A percentile compares a stretch with the other conserved stretches of the same genome.
These are phyloP conservation scores for Akanthomyces dipterigenus DNA, from an alignment of 2,329 filamentous ascomycete species.

Conservation along the genomic window DNA sequence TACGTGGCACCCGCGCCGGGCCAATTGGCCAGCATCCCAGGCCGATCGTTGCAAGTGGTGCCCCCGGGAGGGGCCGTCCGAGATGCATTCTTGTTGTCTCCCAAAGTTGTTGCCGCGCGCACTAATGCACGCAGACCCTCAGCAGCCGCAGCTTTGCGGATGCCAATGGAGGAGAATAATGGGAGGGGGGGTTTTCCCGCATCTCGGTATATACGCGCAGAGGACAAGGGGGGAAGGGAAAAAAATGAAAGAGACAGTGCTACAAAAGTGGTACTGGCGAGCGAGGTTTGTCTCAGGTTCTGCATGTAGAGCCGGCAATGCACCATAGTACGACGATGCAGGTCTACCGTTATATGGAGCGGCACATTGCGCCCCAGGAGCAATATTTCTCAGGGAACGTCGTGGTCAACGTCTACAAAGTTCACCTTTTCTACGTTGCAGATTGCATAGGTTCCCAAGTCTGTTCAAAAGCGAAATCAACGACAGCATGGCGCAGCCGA, in stretches of 20 bases:
- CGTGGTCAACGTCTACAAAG: background rate
- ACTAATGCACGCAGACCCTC: slow-evolving; percentile 2
- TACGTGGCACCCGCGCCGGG: background rate
- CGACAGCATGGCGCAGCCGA: slow-evolving; percentile 26
- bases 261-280: background rate
- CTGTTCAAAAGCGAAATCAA: background rate
- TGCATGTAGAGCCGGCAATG: background rate
- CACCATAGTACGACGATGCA: background rate
- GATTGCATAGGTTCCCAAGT: background rate
- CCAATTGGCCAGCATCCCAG: background rate
- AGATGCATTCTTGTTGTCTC: background rate
- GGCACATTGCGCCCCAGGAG: background rate
- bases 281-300: background rate
- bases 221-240: background rate
- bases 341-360: background rate
- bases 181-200: background rate
- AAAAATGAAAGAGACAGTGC: background rate
- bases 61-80: slow-evolving; percentile 2
- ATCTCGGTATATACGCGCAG: background rate
- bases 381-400: background rate
- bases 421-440: background rate
- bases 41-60: slow-evolving; percentile 1
- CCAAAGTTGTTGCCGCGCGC: background rate
- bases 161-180: background rate
- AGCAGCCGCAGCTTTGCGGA: background rate